These are phyloP conservation scores for Trichoderma erinaceum DNA, from an alignment of 495 filamentous ascomycete genomes.

Conservation along the genomic window DNA sequence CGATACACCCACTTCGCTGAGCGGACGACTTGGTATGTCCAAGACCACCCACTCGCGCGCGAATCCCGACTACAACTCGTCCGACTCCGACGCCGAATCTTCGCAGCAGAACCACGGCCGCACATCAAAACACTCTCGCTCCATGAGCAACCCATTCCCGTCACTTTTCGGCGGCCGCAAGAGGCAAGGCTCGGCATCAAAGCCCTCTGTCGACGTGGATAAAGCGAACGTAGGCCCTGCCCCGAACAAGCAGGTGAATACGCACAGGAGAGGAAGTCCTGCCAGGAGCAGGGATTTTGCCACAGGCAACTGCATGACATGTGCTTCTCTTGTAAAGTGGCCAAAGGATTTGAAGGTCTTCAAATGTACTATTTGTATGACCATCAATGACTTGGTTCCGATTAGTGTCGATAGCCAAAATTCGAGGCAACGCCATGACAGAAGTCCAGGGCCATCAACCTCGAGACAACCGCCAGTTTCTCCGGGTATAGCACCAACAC, in stretches of 20 bases:
- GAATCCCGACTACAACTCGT: conserved; percentile 1
- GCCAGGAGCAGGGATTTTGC: conserved; percentile 38
- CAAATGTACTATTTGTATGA: conserved; percentile 79
- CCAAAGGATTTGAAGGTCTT: conserved; percentile 70
- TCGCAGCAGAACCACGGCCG: conserved; percentile 10
- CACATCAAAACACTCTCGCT: conserved; percentile 52
- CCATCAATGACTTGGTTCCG: conserved; percentile 74
- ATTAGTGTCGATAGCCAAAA: neutral
- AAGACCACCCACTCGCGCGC: conserved; percentile 4
- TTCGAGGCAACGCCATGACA: conserved; percentile 5
- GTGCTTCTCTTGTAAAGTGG: conserved; percentile 76
- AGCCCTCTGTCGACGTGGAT: conserved; percentile 26
- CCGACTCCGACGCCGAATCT: conserved; percentile 4
- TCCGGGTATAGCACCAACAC: conserved; percentile 14
- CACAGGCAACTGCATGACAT: conserved; percentile 77
- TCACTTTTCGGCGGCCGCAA: conserved; percentile 51
- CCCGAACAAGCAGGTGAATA: conserved; percentile 22
- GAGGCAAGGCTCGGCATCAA: conserved; percentile 41
- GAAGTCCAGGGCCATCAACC: neutral
- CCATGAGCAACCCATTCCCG: conserved; percentile 71
- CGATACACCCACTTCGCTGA: conserved; percentile 1
- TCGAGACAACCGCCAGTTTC: neutral
- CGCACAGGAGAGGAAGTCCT: conserved; percentile 20
- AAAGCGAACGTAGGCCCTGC: conserved; percentile 23
- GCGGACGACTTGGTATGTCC: neutral